A percentile compares a stretch with the other conserved stretches of the same genome.
Evolutionary conservation across 2,329 filamentous ascomycete genomes (phyloP).

Genomic region (Talaromyces sp.): DNA sequence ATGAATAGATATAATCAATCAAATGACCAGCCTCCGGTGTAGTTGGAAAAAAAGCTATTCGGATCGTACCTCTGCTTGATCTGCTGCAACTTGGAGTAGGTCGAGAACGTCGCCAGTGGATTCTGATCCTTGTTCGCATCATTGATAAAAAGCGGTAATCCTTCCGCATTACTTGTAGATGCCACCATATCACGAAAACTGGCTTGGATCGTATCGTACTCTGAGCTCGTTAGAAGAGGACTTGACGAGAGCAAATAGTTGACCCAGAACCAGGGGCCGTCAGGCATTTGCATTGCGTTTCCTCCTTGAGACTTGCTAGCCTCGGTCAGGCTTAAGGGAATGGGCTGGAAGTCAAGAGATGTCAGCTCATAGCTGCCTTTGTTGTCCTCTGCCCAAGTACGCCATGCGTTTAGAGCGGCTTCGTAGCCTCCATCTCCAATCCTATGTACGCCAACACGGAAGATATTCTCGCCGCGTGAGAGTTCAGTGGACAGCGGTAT

Average conservation of each 20-base stretch:
- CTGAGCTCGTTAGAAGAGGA: conserved; percentile 22
- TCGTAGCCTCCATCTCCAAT: conserved; percentile 21
- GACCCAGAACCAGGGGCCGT: conserved; percentile 28
- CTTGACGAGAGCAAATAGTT: conserved; percentile 29
- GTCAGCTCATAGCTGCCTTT: not conserved
- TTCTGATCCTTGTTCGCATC: conserved; percentile 35
- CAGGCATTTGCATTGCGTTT: conserved; percentile 31
- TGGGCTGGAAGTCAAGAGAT: conserved; percentile 22
- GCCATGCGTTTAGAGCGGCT: not conserved
- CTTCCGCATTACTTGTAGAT: conserved; percentile 23
- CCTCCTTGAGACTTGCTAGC: conserved; percentile 29
- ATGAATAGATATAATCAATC: conserved; percentile 11
- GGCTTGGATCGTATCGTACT: conserved; percentile 29
- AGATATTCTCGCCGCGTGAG: conserved; percentile 33
- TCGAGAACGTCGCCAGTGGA: conserved; percentile 29
- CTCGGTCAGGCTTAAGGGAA: conserved; percentile 30
- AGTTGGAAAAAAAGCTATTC: conserved; percentile 27
- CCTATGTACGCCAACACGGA: conserved; percentile 33
- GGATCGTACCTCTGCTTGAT: conserved; percentile 43
- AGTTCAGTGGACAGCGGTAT: conserved; percentile 29
- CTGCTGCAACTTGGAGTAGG: conserved; percentile 31
- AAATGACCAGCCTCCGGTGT: conserved; percentile 32
- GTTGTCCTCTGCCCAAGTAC: not conserved
- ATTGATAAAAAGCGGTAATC: conserved; percentile 31
- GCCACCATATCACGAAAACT: conserved; percentile 32